phyloP scores from a whole-genome alignment of 768 basidiomycete species.

The Boletus pseudo-olivaceus region DNA sequence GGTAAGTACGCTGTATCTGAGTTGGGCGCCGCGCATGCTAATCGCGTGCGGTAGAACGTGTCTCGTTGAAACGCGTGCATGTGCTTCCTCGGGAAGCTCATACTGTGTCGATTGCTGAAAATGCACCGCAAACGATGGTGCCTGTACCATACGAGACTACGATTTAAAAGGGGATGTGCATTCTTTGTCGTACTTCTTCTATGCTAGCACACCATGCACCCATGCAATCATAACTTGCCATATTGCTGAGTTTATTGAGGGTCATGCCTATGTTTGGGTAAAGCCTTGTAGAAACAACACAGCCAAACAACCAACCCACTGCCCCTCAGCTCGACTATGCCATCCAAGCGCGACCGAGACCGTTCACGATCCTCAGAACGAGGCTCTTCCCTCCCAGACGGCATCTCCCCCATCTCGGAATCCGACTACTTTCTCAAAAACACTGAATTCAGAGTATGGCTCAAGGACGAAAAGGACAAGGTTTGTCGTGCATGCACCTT shows the following conservation, averaged over 20 bases:
- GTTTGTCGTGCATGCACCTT: constrained; percentile 30
- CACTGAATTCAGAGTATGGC: constrained; percentile 77
- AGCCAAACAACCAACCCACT: constrained; percentile 4
- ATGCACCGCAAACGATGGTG: constrained; percentile 88
- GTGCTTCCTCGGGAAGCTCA: constrained; percentile 75
- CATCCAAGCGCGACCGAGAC: not conserved
- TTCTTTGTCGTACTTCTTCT: constrained; percentile 6
- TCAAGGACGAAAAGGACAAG: constrained; percentile 69
- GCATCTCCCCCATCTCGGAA: constrained; percentile 64
- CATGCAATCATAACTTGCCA: constrained; percentile 21
- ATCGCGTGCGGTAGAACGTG: constrained; percentile 50
- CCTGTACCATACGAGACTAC: constrained; percentile 96
- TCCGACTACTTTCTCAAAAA: constrained; percentile 89
- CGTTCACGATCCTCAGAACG: constrained; percentile 47
- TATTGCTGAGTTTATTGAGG: not conserved
- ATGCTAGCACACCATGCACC: constrained; percentile 21
- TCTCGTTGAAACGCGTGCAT: constrained; percentile 84
- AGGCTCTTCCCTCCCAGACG: constrained; percentile 46
- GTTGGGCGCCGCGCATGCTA: not conserved
- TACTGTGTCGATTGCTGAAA: constrained; percentile 67
- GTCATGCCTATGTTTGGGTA: not conserved
- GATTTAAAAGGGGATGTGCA: constrained; percentile 54
- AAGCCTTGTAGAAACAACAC: constrained; percentile 6
- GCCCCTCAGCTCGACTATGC: constrained; percentile 4
- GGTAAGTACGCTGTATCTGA: constrained; percentile 43